A percentile compares a stretch with the other conserved stretches of the same genome.
Conservation (phyloP, 2,329 filamentous ascomycete genomes). For the Metarhizium sp. region DNA sequence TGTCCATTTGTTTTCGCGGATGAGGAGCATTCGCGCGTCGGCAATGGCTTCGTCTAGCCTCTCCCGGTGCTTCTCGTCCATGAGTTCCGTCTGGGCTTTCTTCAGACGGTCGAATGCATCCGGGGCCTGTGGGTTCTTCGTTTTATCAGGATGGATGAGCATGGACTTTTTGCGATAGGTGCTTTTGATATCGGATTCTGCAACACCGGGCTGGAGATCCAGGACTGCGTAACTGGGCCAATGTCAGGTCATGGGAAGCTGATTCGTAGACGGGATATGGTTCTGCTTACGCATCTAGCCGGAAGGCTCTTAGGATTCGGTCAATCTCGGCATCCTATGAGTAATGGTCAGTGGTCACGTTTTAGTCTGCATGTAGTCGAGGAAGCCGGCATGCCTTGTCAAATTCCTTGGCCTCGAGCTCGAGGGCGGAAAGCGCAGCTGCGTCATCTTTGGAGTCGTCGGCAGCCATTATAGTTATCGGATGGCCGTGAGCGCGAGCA, state of each 20-base stretch:
- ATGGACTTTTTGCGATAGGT: conserved; percentile 97
- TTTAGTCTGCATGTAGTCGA: conserved; percentile 2
- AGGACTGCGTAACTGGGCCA: conserved; percentile 75
- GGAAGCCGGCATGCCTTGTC: conserved; percentile 56
- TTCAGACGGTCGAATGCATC: conserved; percentile 96
- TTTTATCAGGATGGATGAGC: conserved; percentile 97
- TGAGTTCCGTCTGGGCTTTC: conserved; percentile 82
- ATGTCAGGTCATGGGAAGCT: conserved; percentile 3
- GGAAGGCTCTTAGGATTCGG: conserved; percentile 84
- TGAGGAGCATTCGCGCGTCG: conserved; percentile 88
- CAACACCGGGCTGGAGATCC: conserved; percentile 88
- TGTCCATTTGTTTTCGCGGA: conserved; percentile 90
- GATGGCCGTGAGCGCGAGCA: not conserved
- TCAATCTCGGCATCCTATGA: conserved; percentile 85
- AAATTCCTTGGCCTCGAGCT: conserved; percentile 80
- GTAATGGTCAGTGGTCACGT: conserved; percentile 10
- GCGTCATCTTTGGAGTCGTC: conserved; percentile 45
- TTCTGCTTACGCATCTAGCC: conserved; percentile 45
- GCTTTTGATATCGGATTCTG: conserved; percentile 92
- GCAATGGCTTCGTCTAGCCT: conserved; percentile 90
- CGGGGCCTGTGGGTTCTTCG: conserved; percentile 77
- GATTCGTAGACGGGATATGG: not conserved
- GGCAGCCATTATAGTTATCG: conserved; percentile 23
- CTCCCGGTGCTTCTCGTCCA: conserved; percentile 87
- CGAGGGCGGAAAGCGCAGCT: conserved; percentile 72